Conservation (phyloP, 495 filamentous ascomycete genomes). For the Cryomyces minteri region DNA sequence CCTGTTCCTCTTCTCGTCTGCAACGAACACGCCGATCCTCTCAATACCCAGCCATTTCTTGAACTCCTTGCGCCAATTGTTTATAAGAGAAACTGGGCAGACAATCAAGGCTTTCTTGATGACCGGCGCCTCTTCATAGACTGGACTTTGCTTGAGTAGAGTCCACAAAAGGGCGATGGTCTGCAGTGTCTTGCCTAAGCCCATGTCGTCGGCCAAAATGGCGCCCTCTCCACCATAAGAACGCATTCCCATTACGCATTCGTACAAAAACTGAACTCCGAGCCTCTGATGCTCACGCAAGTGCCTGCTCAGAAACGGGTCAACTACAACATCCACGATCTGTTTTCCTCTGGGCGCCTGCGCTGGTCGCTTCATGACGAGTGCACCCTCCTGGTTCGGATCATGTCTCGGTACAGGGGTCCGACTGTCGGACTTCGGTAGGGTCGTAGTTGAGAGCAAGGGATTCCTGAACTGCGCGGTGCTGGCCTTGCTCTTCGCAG, state of each 20-base stretch:
- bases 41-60: slow-evolving; percentile 68
- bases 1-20: slow-evolving; percentile 38
- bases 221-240: slow-evolving; percentile 53
- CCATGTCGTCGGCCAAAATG: slow-evolving; percentile 73
- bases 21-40: slow-evolving; percentile 56
- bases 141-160: slow-evolving; percentile 61
- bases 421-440: slow-evolving; percentile 22
- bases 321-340: slow-evolving; percentile 65
- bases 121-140: slow-evolving; percentile 39
- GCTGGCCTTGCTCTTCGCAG: slow-evolving; percentile 6
- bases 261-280: slow-evolving; percentile 62
- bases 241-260: slow-evolving; percentile 71
- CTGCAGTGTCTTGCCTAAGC: slow-evolving; percentile 62
- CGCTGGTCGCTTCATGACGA: slow-evolving; percentile 51
- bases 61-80: slow-evolving; percentile 69
- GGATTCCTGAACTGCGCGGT: slow-evolving; percentile 38
- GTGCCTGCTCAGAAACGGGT: slow-evolving; percentile 47
- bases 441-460: slow-evolving; percentile 32
- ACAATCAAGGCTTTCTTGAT: slow-evolving; percentile 68
- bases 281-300: slow-evolving; percentile 61
- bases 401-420: slow-evolving; percentile 46
- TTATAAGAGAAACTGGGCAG: slow-evolving; percentile 61
- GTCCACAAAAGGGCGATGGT: slow-evolving; percentile 70
- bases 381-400: slow-evolving; percentile 36
- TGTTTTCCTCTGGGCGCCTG: slow-evolving; percentile 40